Evolutionary conservation across 176 grass and related monocot genomes (phyloP), one percentile per base, ranked within the genome.

Genomic region (Cymbopogon citratus): DNA sequence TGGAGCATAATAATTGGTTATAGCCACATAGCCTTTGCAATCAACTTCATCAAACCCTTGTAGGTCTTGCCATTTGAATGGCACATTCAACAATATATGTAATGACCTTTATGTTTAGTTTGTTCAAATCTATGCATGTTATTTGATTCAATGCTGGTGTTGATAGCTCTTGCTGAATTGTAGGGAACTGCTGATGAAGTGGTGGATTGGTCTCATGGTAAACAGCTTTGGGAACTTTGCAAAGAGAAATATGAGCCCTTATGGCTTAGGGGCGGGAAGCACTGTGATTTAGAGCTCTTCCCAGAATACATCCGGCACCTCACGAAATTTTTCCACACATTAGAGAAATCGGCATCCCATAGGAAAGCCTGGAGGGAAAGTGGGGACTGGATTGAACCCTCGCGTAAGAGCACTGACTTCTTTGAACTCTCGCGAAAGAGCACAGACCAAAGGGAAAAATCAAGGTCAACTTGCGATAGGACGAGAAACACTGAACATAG

Each of bases 101-200:
- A 76, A 57, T 1, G 35, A 57, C 56, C 56, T 68, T 23, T 44
- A 27, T 36, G 8, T 46, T 75, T 45, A 51, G 7, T 72, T 75
- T 19, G 2, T 63, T 48, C 52, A 48, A 71, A 51, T 48, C 8
- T 60, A 5, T 45, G 48, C 63, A 57, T 56, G 36, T 35, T 70
- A 19, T 34, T 44, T 77, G 43, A 12, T 59, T 61, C 24, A 61
- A 18, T 83, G 57, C 36, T 25, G 25, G 12, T 56, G 45, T 38
- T 67, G 1, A 74, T 61, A 49, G 48, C 46, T 75, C 35, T 59
- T 64, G 15, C 38, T 35, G 18, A 67, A 61, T 28, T 87, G 57
- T 75, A 97, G 94, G 94, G 94, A 84, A 94, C 94, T 71, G 75
- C 87, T 78, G 94, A 97, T 82, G 91, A 97, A 80, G 91, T 97